Conservation (phyloP, 768 basidiomycete genomes). For the Phaffia tasmanica region DNA sequence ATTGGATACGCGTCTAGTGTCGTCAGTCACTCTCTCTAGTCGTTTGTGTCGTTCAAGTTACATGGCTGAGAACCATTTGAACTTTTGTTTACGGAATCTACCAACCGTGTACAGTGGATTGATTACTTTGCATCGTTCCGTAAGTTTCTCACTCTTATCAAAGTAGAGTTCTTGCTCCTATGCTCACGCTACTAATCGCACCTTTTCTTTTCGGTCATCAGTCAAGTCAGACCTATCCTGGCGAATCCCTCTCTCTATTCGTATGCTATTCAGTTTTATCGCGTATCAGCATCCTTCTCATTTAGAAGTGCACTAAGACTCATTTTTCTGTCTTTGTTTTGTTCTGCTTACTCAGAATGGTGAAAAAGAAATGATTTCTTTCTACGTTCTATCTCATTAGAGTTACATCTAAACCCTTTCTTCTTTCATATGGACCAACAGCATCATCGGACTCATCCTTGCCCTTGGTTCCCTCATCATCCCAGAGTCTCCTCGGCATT, state of each 20-base stretch:
- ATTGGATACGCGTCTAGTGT: conserved; percentile 82
- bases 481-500: conserved; percentile 84
- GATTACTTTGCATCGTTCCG: conserved; percentile 84
- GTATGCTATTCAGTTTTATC: too few species aligned
- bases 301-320: too few species aligned
- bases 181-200: too few species aligned
- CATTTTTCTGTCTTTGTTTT: too few species aligned
- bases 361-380: background rate
- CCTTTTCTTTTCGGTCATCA: background rate
- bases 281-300: too few species aligned
- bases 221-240: conserved; percentile 74
- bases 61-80: too few species aligned
- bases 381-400: background rate
- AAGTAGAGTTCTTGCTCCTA: background rate
- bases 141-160: background rate
- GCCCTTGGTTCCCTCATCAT: conserved; percentile 66
- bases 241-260: conserved; percentile 78
- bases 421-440: background rate
- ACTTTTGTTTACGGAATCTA: background rate
- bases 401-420: background rate
- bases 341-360: conserved; percentile 42
- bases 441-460: conserved; percentile 66
- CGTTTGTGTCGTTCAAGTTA: background rate
- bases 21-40: conserved; percentile 44
- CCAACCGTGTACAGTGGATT: conserved; percentile 48